Evolutionary conservation across 331 rosid species (phyloP), one percentile per base, ranked within the genome.

Genomic region (Malus hybrid): DNA sequence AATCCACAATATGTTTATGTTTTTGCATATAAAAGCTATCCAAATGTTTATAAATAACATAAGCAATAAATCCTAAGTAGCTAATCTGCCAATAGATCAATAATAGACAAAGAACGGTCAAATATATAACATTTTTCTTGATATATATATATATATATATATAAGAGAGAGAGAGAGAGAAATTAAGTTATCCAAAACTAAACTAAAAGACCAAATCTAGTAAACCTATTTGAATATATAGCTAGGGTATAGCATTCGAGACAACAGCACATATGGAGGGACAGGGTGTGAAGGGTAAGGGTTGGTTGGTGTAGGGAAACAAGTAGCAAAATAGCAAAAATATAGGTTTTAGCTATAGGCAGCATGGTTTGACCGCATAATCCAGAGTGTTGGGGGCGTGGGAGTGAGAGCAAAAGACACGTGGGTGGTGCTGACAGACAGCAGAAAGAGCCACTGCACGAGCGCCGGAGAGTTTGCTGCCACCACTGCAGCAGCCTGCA

Each of bases 391-490:
- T 74, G 69, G 83, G 80, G 75, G 81, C 69, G 84, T 80, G 82
- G 74, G 78, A 80, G 82, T 80, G 77, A 70, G 81, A 76, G 83
- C 39, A 57, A 74, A 79, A 75, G 84, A 71, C 77, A 83, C 87
- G 85, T 83, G 85, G 79, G 81, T 12, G 69, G 81, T 82, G 87
- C 89, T 83, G 87, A 86, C 85, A 82, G 2, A 68, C 10, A 18
- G 67, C n/a, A 48, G 73, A 82, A 82, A 85, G 77, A 75, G 77
- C 71, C 82, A 80, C 79, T 80, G 83, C 89, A 88, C 76, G 77
- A 83, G 85, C 90, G 84, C 88, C 81, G 88, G 87, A 83, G 90
- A 82, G 70, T 70, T 69, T 64, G 88, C 84, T 75, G 80, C 78
- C 11, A 44, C 5, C 50, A 44, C 15, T 44, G 50, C 50, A 11